Base-by-base conservation (phyloP, 768 basidiomycete genomes). In the Exidia glandulosa region DNA sequence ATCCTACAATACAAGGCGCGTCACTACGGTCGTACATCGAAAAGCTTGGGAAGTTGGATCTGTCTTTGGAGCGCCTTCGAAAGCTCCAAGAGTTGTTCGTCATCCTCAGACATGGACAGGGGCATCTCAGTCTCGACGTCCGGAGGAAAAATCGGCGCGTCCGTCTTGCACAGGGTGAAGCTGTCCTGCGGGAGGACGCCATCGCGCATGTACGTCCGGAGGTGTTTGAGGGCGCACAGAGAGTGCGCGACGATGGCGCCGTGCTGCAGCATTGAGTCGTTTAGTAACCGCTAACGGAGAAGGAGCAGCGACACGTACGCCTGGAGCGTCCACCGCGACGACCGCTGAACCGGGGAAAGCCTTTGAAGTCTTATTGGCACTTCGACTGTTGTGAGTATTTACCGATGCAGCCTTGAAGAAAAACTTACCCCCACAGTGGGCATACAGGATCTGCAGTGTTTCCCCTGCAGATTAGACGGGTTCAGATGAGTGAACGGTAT, bases 141-240 rank as follows among this genome's bases (percentile, higher is more conserved):
- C n/a, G n/a, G n/a, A n/a, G 41, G 41, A 23, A 65, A 65, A 12
- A 65, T 32, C 48, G 32, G 52, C 47, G 57, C 56, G 32, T 65
- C 58, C 30, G 64, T 59, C n/a, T 64, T 56, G 56, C 68, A 69
- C 13, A 67, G 60, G 12, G 68, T 67, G 14, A n/a, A n/a, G n/a
- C 66, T 67, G 3, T 57, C 47, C 45, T 59, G 36, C 5, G 68
- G 68, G 2, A 69, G 57, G 16, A 56, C 61, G 23, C 68, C 68
- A 0, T 69, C 63, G 27, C 60, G 58, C 63, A 69, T 68, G 58
- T 69, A 69, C 6, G 55, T 57, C 2, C 67, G 64, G 54, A 69
- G 61, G 33, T 58, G 57, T 41, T 64, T 66, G 2, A 59, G 59
- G 6, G 67, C 64, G 36, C 63, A 66, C 2, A 63, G 48, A 3